A percentile compares a stretch with the other conserved stretches of the same genome.
Evolutionary conservation across 2,329 filamentous ascomycete species (phyloP).

Genomic region (Didymella pinodella): DNA sequence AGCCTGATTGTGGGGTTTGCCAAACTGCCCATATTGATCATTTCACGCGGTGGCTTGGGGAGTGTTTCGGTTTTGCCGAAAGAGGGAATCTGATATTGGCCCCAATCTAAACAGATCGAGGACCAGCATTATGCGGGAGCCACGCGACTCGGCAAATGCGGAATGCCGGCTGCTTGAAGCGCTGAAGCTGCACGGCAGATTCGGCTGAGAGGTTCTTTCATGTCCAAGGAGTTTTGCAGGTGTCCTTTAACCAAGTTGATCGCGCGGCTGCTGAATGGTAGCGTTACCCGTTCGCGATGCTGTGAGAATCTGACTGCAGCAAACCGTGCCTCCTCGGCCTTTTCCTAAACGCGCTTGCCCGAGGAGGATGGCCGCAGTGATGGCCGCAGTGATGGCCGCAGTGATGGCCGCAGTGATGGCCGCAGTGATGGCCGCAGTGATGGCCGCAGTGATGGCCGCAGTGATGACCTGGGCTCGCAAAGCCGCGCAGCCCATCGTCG

Average conservation of each 20-base stretch:
- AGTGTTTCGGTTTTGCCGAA: constrained; percentile 28
- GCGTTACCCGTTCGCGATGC: not conserved
- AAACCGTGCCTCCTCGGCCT: not conserved
- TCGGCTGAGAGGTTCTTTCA: not conserved
- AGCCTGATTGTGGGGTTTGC: constrained; percentile 15
- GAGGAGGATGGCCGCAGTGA: too few relatives aligned
- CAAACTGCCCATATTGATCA: constrained; percentile 28
- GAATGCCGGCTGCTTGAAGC: constrained; percentile 24
- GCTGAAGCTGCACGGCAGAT: not conserved
- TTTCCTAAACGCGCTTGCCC: not conserved
- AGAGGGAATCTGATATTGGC: constrained; percentile 35
- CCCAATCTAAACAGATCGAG: constrained; percentile 26
- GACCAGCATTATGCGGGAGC: constrained; percentile 8
- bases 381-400: too few relatives aligned
- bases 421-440: too few relatives aligned
- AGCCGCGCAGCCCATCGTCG: not conserved
- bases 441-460: too few relatives aligned
- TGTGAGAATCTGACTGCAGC: not conserved
- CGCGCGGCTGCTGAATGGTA: not conserved
- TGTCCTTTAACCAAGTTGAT: not conserved
- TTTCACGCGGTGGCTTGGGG: constrained; percentile 34
- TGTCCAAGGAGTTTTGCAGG: not conserved
- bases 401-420: too few relatives aligned
- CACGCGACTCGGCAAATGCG: constrained; percentile 33
- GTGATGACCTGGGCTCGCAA: not conserved